A percentile compares a stretch with the other conserved stretches of the same genome.
phyloP scores from a whole-genome alignment of 257 asterid genomes.

The Sherardia arvensis region DNA sequence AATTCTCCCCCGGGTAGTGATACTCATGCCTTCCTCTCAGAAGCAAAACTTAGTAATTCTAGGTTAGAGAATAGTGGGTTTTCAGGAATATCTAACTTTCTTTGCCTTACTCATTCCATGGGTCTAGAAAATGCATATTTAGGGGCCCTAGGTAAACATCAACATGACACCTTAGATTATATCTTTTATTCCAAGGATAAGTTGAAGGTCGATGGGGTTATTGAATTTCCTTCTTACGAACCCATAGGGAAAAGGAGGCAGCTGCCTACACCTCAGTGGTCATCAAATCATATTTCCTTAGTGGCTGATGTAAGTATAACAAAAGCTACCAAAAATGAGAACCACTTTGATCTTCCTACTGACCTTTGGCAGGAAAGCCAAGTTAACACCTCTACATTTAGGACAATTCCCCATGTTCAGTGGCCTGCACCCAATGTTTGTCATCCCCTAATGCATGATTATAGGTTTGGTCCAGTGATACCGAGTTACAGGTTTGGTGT shows the following conservation, averaged over 20 bases:
- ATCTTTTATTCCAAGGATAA: not conserved
- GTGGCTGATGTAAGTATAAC: slow-evolving; percentile 1
- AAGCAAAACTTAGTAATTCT: not conserved
- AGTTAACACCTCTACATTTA: too few relatives aligned
- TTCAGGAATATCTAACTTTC: not conserved
- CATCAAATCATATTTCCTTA: slow-evolving; percentile 1
- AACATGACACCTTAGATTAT: slow-evolving; percentile 2
- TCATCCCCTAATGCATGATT: too few relatives aligned
- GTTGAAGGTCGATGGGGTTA: slow-evolving; percentile 8
- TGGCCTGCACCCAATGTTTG: too few relatives aligned
- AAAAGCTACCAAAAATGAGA: not conserved
- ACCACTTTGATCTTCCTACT: not conserved
- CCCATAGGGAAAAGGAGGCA: not conserved
- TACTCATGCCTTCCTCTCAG: not conserved
- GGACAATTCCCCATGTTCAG: too few relatives aligned
- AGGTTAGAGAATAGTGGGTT: not conserved
- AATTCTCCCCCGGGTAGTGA: slow-evolving; percentile 1
- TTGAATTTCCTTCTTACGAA: not conserved
- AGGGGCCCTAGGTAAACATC: not conserved
- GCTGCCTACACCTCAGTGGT: slow-evolving; percentile 10
- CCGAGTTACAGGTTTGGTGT: too few relatives aligned
- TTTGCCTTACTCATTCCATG: not conserved
- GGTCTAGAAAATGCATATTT: not conserved
- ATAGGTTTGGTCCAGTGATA: too few relatives aligned
- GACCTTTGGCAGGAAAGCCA: slow-evolving; percentile 2